Conservation (phyloP, 805 yeast genomes). For the Cyberlindnera saturnus region DNA sequence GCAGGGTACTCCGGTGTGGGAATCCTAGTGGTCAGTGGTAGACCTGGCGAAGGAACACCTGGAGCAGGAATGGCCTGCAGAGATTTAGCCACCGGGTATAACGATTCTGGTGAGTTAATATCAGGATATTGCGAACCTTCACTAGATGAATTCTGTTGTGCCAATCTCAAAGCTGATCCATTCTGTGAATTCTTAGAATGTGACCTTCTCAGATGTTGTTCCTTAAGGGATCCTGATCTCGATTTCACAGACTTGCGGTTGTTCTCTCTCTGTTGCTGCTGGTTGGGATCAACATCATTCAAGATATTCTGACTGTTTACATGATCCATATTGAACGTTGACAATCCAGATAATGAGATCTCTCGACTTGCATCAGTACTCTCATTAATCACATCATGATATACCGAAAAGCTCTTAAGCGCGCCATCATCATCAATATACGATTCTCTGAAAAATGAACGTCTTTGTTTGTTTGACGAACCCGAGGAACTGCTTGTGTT, state of each 20-base stretch:
- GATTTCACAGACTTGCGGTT: slow-evolving; percentile 5
- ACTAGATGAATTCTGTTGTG: too few species aligned
- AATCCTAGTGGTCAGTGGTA: not conserved
- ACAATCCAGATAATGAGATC: slow-evolving; percentile 14
- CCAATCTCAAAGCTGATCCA: too few species aligned
- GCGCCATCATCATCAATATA: slow-evolving; percentile 22
- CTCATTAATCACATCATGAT: slow-evolving; percentile 20
- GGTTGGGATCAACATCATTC: slow-evolving; percentile 11
- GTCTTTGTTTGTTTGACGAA: slow-evolving; percentile 4
- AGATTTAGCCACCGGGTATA: too few species aligned
- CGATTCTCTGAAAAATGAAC: slow-evolving; percentile 20
- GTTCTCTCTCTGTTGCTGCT: not conserved
- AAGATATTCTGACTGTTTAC: slow-evolving; percentile 7
- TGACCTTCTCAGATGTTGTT: slow-evolving; percentile 1
- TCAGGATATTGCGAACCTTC: too few species aligned
- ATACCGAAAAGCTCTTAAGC: slow-evolving; percentile 17
- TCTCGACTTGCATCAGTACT: slow-evolving; percentile 17
- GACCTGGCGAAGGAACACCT: not conserved
- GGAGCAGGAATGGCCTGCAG: not conserved
- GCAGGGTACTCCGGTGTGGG: slow-evolving; percentile 13
- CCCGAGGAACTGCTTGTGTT: slow-evolving; percentile 6
- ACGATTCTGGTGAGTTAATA: too few species aligned
- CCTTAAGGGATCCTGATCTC: slow-evolving; percentile 6
- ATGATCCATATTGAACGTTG: slow-evolving; percentile 15
- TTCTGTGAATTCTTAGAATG: slow-evolving; percentile 1